These are phyloP conservation scores for Pseudocercospora eumusae DNA, from an alignment of 2,329 filamentous ascomycete genomes.

Conservation along the genomic window DNA sequence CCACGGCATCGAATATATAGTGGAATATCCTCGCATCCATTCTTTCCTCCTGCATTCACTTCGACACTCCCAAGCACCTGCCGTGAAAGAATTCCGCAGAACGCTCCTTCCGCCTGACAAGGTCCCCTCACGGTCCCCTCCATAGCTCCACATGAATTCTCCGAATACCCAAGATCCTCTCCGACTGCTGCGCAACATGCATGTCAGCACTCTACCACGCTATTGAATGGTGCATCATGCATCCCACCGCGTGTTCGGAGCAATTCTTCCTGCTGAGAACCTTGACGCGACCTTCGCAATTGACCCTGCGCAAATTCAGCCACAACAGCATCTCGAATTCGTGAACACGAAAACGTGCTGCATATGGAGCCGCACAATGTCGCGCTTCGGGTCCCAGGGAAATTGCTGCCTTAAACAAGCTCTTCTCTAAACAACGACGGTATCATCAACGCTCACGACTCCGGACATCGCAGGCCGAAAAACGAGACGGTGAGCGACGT, in stretches of 20 bases:
- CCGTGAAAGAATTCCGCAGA: neutral
- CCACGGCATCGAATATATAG: neutral
- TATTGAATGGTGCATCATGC: neutral
- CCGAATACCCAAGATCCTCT: slow-evolving; percentile 1
- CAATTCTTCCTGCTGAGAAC: neutral
- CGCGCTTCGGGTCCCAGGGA: neutral
- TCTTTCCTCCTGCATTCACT: neutral
- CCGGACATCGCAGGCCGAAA: neutral
- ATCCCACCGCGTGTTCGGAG: neutral
- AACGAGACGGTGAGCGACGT: slow-evolving; percentile 3
- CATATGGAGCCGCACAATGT: neutral
- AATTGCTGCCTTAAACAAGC: slow-evolving; percentile 2
- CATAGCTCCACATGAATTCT: no score
- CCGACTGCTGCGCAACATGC: neutral
- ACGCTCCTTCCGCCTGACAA: neutral
- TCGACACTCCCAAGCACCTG: no score
- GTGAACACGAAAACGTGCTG: neutral
- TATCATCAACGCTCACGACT: neutral
- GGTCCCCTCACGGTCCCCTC: no score
- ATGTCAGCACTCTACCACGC: neutral
- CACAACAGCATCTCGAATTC: neutral
- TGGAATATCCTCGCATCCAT: neutral
- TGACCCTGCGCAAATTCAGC: neutral
- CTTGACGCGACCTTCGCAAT: neutral
- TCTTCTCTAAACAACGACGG: neutral